phyloP scores from a whole-genome alignment of 2,329 filamentous ascomycete genomes.

The Fusarium sp. region DNA sequence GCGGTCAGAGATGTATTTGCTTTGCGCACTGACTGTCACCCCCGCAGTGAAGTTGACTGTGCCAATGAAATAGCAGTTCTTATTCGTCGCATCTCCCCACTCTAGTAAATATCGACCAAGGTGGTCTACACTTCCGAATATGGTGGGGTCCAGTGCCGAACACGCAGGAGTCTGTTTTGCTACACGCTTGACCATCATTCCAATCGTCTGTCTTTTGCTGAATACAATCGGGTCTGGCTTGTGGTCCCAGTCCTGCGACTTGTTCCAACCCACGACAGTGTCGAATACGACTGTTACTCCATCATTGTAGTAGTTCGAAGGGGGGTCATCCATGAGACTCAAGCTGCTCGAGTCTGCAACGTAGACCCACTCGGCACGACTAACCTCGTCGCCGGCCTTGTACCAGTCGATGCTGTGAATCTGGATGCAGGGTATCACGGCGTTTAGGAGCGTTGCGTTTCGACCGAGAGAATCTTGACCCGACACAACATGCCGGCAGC shows the following conservation, averaged over 20 bases:
- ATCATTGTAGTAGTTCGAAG: not conserved
- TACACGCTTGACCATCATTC: not conserved
- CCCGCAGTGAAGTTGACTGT: not conserved
- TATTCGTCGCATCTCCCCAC: too few species aligned
- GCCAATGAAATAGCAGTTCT: not conserved
- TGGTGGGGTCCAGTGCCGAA: not conserved
- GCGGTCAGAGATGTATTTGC: not conserved
- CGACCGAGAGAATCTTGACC: not conserved
- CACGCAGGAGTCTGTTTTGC: not conserved
- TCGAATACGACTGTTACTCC: not conserved
- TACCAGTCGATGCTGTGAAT: constrained; percentile 8
- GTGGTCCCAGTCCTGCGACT: not conserved
- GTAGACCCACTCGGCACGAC: not conserved
- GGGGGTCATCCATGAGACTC: not conserved
- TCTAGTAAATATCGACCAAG: not conserved
- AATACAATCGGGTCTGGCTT: not conserved
- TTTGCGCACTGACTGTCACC: not conserved
- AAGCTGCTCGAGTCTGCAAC: not conserved
- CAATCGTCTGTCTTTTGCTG: not conserved
- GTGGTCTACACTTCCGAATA: not conserved
- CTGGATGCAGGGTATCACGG: constrained; percentile 5
- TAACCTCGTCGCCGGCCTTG: not conserved
- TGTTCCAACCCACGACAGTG: not conserved
- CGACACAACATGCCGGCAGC: not conserved
- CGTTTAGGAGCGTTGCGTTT: not conserved